A percentile compares a stretch with the other conserved stretches of the same genome.
Conservation (phyloP, 176 grass and related monocot species). For the Oryza rufipogon region DNA sequence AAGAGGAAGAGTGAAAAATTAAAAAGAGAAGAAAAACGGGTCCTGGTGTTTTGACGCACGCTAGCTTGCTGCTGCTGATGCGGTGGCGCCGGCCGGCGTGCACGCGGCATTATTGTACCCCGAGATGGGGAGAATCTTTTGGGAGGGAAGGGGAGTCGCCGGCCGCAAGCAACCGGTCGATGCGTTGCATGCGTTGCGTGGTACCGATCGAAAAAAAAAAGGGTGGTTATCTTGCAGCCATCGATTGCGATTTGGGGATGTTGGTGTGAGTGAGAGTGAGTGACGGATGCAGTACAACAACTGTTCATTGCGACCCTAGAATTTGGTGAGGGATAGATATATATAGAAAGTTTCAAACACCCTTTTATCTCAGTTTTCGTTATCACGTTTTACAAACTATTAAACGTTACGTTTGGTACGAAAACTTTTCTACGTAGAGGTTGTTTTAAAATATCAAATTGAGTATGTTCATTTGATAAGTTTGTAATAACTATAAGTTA, state of each 20-base stretch:
- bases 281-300: background rate
- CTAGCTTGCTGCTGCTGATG: background rate
- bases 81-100: background rate
- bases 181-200: background rate
- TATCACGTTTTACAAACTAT: too few relatives aligned
- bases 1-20: background rate
- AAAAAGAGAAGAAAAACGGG: background rate
- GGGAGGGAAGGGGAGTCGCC: background rate
- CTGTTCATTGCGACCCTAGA: background rate
- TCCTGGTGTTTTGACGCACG: slow-evolving; percentile 6
- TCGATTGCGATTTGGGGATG: background rate
- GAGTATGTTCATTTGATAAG: too few relatives aligned
- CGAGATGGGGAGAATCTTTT: slow-evolving; percentile 1
- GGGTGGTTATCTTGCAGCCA: background rate
- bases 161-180: background rate
- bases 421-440: too few relatives aligned
- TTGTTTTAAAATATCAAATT: too few relatives aligned
- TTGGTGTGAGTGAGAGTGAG: too few relatives aligned
- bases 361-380: too few relatives aligned
- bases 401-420: too few relatives aligned
- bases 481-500: too few relatives aligned
- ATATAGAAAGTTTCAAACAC: too few relatives aligned
- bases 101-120: slow-evolving; percentile 4
- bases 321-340: background rate
- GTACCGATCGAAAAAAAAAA: background rate